Evolutionary conservation across 208 protist genomes (phyloP).

Genomic region (Trypanosoma melophagium): DNA sequence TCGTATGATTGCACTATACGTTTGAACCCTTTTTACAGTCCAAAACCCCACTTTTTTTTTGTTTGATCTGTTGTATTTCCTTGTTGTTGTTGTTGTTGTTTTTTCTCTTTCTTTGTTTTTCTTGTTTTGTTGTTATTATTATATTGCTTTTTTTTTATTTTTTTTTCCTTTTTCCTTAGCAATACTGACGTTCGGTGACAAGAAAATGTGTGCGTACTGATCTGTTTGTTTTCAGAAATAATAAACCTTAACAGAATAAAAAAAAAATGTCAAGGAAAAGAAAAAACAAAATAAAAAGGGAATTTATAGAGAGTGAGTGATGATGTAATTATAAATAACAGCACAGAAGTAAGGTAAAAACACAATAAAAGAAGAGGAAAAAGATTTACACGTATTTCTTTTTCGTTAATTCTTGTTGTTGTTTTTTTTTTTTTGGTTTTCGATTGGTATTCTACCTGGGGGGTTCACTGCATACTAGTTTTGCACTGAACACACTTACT

Average conservation of each 20-base stretch:
- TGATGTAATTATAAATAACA: background rate
- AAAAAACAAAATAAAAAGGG: slow-evolving; percentile 2
- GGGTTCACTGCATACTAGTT: background rate
- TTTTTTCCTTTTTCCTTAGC: too few relatives aligned
- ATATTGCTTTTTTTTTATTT: too few relatives aligned
- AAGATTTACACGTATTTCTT: background rate
- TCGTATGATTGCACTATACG: background rate
- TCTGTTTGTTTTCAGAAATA: too few relatives aligned
- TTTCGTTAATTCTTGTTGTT: background rate
- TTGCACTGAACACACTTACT: too few relatives aligned
- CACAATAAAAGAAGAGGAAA: slow-evolving; percentile 10
- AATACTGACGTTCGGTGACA: too few relatives aligned
- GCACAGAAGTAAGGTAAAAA: background rate
- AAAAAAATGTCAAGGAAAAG: too few relatives aligned
- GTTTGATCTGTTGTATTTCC: too few relatives aligned
- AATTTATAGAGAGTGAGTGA: background rate
- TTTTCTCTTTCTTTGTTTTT: too few relatives aligned
- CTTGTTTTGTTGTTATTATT: too few relatives aligned
- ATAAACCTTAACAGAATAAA: background rate
- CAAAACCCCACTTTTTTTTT: too few relatives aligned
- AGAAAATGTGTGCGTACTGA: too few relatives aligned
- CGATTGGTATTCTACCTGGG: background rate
- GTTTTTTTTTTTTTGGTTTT: background rate
- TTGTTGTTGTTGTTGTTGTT: too few relatives aligned
- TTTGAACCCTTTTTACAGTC: background rate